Evolutionary conservation across 2,329 filamentous ascomycete genomes (phyloP).

Genomic region (Sporothrix globosa): DNA sequence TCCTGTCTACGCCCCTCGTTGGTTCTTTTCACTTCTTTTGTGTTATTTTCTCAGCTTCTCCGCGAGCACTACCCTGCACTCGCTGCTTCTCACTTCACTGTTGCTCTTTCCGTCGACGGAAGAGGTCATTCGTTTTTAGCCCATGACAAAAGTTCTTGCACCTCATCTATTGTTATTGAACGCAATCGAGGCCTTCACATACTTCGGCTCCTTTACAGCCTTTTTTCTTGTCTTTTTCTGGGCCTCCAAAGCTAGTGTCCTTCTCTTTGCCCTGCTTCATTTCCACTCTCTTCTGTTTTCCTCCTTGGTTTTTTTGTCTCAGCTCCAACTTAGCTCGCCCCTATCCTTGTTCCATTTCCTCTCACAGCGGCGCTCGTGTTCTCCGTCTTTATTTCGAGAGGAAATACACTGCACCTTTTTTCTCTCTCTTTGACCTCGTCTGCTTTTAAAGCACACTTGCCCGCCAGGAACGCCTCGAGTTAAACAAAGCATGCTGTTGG

Average conservation of each 20-base stretch:
- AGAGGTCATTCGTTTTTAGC: background rate
- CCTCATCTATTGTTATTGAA: background rate
- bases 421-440: background rate
- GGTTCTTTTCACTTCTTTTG: slow-evolving; percentile 11
- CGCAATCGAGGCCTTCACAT: background rate
- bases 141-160: slow-evolving; percentile 1
- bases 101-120: background rate
- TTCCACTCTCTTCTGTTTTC: background rate
- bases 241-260: slow-evolving; percentile 2
- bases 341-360: slow-evolving; percentile 21
- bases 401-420: background rate
- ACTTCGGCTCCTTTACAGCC: slow-evolving; percentile 12
- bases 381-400: slow-evolving; percentile 20
- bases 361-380: slow-evolving; percentile 8
- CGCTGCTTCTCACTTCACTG: background rate
- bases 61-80: background rate
- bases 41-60: background rate
- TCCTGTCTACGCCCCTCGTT: slow-evolving; percentile 11
- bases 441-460: background rate
- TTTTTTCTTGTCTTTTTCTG: slow-evolving; percentile 20
- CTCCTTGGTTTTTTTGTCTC: slow-evolving; percentile 12
- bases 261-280: slow-evolving; percentile 20
- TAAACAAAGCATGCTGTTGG: slow-evolving; percentile 12
- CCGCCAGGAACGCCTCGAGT: slow-evolving; percentile 11
- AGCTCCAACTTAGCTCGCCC: slow-evolving; percentile 29